Evolutionary conservation across 495 filamentous ascomycete species (phyloP), one percentile per base, ranked within the genome.

Genomic region (Penicillium waksmanii): DNA sequence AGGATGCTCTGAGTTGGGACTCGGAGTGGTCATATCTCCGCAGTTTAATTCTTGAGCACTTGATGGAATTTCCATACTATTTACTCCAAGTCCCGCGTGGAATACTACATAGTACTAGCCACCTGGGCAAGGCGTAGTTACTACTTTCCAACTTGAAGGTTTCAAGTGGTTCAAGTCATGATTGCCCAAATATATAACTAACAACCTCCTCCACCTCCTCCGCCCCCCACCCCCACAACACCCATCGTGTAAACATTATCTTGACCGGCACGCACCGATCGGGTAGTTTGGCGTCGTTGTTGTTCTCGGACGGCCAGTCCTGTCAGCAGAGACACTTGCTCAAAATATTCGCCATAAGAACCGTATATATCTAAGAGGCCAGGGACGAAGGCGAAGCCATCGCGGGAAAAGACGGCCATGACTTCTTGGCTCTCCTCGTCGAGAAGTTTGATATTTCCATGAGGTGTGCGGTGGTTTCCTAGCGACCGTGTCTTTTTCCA

Each of bases 401-500:
- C 50, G 5, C 57, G 60, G 12, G 62, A 64, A 42, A 61, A 64
- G 10, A 64, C 62, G 2, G 62, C 62, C 2, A 60, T 11, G n/a
- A 57, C 43, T 11, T 57, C 53, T 3, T 48, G 33, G 34, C 34
- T 64, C 48, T 51, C 3, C 35, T 57, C 57, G 36, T 64, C 50
- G 1, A 64, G 40, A 5, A 61, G 27, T 46, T 64, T 64, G 13
- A 54, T 48, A 36, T 64, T 61, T 5, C 53, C 53, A 42, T 60
- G 40, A 3, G 53, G 46, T 35, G 40, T 54, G 9, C 40, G 46
- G 19, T 36, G 38, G 8, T 5, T 55, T 13, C 62, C 62, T 42
- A 64, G 50, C 15, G 62, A 64, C 1, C 50, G 57, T n/a, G 62
- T 64, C 35, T 55, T 64, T 31, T 64, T 57, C 62, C 62, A 64